Percentiles rank a stretch among this genome's conserved stretches.
phyloP scores from a whole-genome alignment of 768 basidiomycete genomes.

The Rhizopogon vesiculosus region DNA sequence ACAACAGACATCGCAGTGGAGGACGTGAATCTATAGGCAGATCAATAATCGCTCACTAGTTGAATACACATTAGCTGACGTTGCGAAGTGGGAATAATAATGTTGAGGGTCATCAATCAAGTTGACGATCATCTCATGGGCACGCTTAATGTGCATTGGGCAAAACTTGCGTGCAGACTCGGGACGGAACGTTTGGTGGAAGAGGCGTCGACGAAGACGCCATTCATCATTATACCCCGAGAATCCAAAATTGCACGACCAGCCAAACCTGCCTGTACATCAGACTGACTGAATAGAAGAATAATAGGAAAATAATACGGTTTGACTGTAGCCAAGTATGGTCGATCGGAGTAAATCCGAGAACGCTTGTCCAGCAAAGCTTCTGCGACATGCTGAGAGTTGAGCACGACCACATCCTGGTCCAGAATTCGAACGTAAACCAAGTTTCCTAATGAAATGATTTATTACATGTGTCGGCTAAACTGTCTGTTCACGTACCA shows the following conservation, averaged over 20 bases:
- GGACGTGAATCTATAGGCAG: slow-evolving; percentile 8
- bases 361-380: slow-evolving; percentile 3
- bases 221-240: slow-evolving; percentile 3
- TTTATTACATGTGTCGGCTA: no score
- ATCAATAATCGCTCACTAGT: not conserved
- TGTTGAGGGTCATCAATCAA: not conserved
- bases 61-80: slow-evolving; percentile 5
- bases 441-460: not conserved
- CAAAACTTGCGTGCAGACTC: slow-evolving; percentile 1
- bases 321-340: not conserved
- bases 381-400: not conserved
- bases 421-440: not conserved
- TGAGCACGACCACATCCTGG: not conserved
- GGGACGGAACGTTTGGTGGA: slow-evolving; percentile 9
- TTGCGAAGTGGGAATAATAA: slow-evolving; percentile 9
- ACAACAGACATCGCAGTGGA: not conserved
- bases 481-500: not conserved
- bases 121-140: not conserved
- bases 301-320: not conserved
- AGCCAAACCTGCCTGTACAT: not conserved
- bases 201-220: slow-evolving; percentile 7
- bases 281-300: not conserved
- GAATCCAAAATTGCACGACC: slow-evolving; percentile 1
- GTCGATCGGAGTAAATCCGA: slow-evolving; percentile 4
- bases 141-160: slow-evolving; percentile 1